Conservation (phyloP, 805 yeast genomes). For the Dipodascopsis uninucleata region DNA sequence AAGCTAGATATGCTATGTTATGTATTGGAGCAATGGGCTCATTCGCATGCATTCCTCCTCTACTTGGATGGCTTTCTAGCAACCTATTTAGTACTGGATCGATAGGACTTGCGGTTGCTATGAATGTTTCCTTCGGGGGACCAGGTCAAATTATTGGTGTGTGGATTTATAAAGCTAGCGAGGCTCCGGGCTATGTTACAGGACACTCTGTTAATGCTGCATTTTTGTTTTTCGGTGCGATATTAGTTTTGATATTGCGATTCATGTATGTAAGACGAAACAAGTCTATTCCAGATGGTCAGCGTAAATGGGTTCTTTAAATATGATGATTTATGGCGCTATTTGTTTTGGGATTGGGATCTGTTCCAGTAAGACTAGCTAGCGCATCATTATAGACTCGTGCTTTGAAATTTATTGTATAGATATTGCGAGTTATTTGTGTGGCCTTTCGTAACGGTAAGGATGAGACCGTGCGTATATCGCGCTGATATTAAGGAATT, state of each 20-base stretch:
- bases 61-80: background rate
- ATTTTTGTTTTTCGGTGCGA: background rate
- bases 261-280: background rate
- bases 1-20: background rate
- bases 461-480: no score
- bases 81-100: background rate
- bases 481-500: no score
- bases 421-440: no score
- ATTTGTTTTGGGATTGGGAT: no score
- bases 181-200: background rate
- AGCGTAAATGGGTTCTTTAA: background rate
- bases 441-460: no score
- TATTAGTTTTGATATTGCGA: background rate
- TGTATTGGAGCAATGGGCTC: background rate
- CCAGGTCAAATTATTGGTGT: constrained; percentile 1
- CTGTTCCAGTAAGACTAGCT: no score
- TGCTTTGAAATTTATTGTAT: no score
- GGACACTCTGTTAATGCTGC: background rate
- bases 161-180: constrained; percentile 1
- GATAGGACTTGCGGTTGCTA: background rate
- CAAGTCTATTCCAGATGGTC: background rate
- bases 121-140: background rate
- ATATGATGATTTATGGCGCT: no score
- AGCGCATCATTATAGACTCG: no score
- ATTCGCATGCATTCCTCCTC: background rate